Evolutionary conservation across 208 protist species (phyloP).

Genomic region (Acanthamoeba lenticulata): DNA sequence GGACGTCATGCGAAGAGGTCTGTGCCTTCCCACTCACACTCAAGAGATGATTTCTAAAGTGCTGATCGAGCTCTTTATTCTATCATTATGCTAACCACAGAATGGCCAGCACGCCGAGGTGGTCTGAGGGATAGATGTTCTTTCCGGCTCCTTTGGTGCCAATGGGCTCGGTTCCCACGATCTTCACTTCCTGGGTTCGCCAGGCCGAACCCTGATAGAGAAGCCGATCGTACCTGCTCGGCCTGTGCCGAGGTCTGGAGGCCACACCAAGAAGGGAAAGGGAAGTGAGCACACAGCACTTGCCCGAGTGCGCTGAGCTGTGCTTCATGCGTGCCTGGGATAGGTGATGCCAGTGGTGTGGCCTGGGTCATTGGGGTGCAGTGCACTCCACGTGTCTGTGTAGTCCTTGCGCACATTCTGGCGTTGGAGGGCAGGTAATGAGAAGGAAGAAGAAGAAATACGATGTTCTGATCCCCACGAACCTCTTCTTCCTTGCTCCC

Average conservation of each 20-base stretch:
- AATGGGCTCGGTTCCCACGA: not conserved
- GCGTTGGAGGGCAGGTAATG: not conserved
- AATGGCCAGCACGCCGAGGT: conserved; percentile 8
- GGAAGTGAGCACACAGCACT: not conserved
- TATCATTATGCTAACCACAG: too few relatives aligned
- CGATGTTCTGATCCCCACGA: not conserved
- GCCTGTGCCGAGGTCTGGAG: not conserved
- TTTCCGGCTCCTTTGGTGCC: not conserved
- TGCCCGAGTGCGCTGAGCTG: not conserved
- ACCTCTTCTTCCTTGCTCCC: conserved; percentile 12
- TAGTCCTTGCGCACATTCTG: not conserved
- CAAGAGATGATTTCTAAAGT: too few relatives aligned
- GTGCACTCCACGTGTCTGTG: not conserved
- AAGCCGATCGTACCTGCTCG: not conserved
- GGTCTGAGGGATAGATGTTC: conserved; percentile 19
- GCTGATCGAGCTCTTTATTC: too few relatives aligned
- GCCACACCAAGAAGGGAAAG: not conserved
- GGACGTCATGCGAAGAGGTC: too few relatives aligned
- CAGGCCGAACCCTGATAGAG: conserved; percentile 1
- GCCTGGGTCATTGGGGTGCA: not conserved
- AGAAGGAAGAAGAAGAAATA: not conserved
- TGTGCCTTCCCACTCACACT: too few relatives aligned
- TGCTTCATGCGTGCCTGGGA: not conserved
- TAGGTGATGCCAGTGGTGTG: conserved; percentile 27
- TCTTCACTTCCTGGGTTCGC: not conserved